These are phyloP conservation scores for Agrocybe pediades DNA, from an alignment of 768 basidiomycete genomes.

Conservation along the genomic window DNA sequence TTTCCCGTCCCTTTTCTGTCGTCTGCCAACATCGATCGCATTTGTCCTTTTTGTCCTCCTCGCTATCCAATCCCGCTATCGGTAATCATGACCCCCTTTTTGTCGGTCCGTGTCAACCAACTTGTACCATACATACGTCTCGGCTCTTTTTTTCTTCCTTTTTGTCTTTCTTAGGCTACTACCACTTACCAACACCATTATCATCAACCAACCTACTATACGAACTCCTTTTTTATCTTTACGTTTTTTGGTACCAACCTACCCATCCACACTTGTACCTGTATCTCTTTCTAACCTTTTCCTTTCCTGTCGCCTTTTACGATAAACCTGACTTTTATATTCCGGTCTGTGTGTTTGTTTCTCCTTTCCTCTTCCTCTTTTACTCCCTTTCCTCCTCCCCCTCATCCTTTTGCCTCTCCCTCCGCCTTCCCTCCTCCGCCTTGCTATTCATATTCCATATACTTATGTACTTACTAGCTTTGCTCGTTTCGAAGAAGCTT, in stretches of 20 bases:
- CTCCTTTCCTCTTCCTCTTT: conserved; percentile 5
- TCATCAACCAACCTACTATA: too few relatives aligned
- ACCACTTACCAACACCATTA: neutral
- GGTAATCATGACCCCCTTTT: conserved; percentile 5
- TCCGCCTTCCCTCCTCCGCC: conserved; percentile 5
- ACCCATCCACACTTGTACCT: too few relatives aligned
- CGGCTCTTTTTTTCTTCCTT: conserved; percentile 1
- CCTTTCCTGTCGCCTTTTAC: too few relatives aligned
- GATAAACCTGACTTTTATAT: conserved; percentile 1
- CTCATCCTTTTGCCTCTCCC: conserved; percentile 9
- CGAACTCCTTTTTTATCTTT: too few relatives aligned
- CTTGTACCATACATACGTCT: conserved; percentile 12
- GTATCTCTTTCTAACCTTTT: too few relatives aligned
- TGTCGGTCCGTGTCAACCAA: conserved; percentile 1
- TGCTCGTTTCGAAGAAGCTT: conserved; percentile 3
- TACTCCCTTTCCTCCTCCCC: conserved; percentile 1
- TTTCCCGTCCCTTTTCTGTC: neutral
- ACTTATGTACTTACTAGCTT: conserved; percentile 6
- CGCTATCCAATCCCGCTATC: conserved; percentile 21
- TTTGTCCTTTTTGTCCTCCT: conserved; percentile 5
- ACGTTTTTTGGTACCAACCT: too few relatives aligned
- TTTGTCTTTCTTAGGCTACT: neutral
- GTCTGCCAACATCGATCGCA: neutral
- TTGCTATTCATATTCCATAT: conserved; percentile 10
- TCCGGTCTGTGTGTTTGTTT: conserved; percentile 4